Evolutionary conservation across 2,329 filamentous ascomycete species (phyloP), one percentile per base, ranked within the genome.

Genomic region (Trichoderma brevicompactum): DNA sequence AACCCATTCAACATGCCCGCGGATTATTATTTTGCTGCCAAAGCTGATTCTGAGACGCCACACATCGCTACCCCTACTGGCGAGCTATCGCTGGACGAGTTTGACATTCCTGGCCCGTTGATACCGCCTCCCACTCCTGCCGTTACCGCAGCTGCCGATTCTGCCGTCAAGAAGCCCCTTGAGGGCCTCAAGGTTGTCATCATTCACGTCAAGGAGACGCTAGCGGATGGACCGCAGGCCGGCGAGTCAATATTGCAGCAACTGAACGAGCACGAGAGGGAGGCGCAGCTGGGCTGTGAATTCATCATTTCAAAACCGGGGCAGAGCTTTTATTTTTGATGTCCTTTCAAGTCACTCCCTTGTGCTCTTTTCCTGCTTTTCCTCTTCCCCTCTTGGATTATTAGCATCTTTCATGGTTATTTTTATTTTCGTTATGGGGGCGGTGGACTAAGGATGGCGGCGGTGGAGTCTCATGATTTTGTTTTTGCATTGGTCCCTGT

Each of bases 131-230:
- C 48, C 12, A 62, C 48, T 12, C 28, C 58, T 15, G 40, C 58
- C 7, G 40, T 56, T 34, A 56, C 40, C 38, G 40, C 60, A 13
- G 68, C 73, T 28, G 62, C 41, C 9, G 19, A 49, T 49, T 19
- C 48, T 28, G 38, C 36, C 2, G 46, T 73, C n/a, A 70, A 67
- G 6, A 65, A 74, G 73, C 88, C 88, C 7, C 81, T 99, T 5
- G 80, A 83, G 60, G 93, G 92, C 0, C 75, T 98, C 34, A 90
- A 88, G 68, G 82, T 99, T 1, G 88, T 97, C 56, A 87, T 98
- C 64, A 98, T 98, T 43, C 95, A 99, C 74, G 86, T 98, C 73
- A 99, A 99, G 76, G 94, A 98, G 69, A 89, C 85, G 23, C 79
- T 97, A 64, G 81, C 83, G 8, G 93, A 97, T 74, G 92, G 87